phyloP scores from a whole-genome alignment of 129 eudicot genomes.

The Flaveria ramosissima region DNA sequence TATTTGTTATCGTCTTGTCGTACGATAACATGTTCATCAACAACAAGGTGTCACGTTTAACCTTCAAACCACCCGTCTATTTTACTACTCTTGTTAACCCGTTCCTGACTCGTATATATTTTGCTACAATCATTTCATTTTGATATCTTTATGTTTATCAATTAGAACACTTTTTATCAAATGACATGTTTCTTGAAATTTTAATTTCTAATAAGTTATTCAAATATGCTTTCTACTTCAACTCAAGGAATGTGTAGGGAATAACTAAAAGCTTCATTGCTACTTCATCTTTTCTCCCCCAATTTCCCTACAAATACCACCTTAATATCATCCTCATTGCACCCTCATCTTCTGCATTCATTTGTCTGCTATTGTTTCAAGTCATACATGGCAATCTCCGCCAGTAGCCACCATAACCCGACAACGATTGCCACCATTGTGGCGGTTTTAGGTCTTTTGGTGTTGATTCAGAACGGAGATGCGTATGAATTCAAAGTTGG shows the following conservation, averaged over 20 bases:
- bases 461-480: conserved; percentile 42
- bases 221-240: conserved; percentile 59
- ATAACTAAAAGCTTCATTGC: conserved; percentile 47
- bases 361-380: conserved; percentile 15
- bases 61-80: neutral
- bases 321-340: neutral
- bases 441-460: conserved; percentile 41
- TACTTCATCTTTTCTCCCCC: conserved; percentile 42
- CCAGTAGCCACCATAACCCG: conserved; percentile 29
- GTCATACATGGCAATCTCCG: conserved; percentile 38
- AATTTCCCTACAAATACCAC: conserved; percentile 49
- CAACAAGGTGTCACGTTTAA: too few relatives aligned
- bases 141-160: neutral
- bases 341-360: neutral
- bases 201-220: conserved; percentile 1
- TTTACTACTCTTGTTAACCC: neutral
- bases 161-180: neutral
- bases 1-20: too few relatives aligned
- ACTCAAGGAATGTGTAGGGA: conserved; percentile 49
- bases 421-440: conserved; percentile 18
- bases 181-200: conserved; percentile 6
- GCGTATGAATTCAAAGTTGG: conserved; percentile 67
- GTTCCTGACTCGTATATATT: too few relatives aligned
- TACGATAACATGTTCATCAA: too few relatives aligned
- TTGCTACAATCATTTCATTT: neutral